Base-by-base conservation (phyloP, 73 alveolate species). In the Diophrys appendiculata region DNA sequence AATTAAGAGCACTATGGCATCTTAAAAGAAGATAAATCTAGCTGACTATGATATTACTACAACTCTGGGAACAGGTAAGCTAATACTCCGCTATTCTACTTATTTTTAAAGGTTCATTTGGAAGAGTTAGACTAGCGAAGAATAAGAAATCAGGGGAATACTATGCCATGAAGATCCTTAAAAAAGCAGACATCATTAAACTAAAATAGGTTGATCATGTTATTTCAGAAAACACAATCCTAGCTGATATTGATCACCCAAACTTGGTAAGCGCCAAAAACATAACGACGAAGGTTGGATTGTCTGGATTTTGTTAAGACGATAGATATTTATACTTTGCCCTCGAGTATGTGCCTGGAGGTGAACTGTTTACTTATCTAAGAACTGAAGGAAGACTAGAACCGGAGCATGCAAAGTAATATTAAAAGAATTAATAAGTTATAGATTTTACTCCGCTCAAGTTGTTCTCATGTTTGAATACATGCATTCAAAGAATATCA, bases 151-250 rank as follows among this genome's bases (percentile, higher is more conserved):
- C 86, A 18, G 85, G 80, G 27, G 89, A 88, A 67, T 90, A 67
- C 65, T 83, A 28, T 52, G 99, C 98, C 2, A 81, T 97, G 90
- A 97, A 97, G 88, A 93, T 91, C 81, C 80, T 97, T 52, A 97
- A 97, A 88, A 97, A 97, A 86, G 92, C 96, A 28, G 98, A 91
- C 77, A 95, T 97, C 53, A 73, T 97, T 60, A 75, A 96, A 33
- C 83, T 89, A 79, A 95, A 95, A 77, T 89, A 95, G 88, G 99
- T 97, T 0, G 99, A 98, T 71, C 99, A 96, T 91, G 93, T 97
- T 68, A 91, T 90, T 78, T 87, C 97, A 73, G 99, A 98, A 90
- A 90, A 95, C 86, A 91, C 97, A 28, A 91, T 98, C 60, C 87
- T 98, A 81, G 90, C 97, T 0, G 86, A 81, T 73, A 90, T 96